phyloP scores from a whole-genome alignment of 768 basidiomycete genomes.

The Mycena vulgaris region DNA sequence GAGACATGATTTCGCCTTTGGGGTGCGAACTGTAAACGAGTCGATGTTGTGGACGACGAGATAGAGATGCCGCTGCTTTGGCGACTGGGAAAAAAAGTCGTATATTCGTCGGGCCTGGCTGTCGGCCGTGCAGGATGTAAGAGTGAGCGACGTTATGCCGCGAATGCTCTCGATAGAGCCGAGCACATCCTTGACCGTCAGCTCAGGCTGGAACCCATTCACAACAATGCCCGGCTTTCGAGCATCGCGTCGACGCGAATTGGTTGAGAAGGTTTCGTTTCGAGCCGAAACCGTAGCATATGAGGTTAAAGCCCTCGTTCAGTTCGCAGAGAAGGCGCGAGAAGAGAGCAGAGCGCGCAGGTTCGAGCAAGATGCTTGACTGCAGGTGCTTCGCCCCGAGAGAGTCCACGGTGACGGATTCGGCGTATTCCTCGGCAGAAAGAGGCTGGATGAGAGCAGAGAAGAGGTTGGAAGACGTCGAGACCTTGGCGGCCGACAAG shows the following conservation, averaged over 20 bases:
- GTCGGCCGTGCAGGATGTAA: conserved; percentile 57
- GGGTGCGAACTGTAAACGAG: conserved; percentile 73
- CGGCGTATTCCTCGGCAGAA: conserved; percentile 72
- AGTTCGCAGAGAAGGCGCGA: conserved; percentile 80
- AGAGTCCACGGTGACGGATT: conserved; percentile 45
- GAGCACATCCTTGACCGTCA: conserved; percentile 79
- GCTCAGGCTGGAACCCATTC: conserved; percentile 83
- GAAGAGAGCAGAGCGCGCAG: conserved; percentile 60
- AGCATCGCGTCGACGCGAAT: conserved; percentile 74
- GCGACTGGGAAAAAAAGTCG: conserved; percentile 67
- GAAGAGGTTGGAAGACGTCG: conserved; percentile 87
- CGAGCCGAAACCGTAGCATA: conserved; percentile 93
- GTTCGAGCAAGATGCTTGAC: conserved; percentile 51
- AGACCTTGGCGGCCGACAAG: conserved; percentile 70
- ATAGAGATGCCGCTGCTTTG: conserved; percentile 66
- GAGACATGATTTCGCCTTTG: conserved; percentile 76
- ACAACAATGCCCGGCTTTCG: conserved; percentile 79
- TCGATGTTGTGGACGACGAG: conserved; percentile 94
- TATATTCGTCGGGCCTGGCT: conserved; percentile 76
- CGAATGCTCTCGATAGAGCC: conserved; percentile 70
- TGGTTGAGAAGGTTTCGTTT: conserved; percentile 84
- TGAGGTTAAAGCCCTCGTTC: conserved; percentile 86
- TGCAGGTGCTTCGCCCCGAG: conserved; percentile 51
- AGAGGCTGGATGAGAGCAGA: conserved; percentile 82
- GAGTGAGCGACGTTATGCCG: conserved; percentile 53